Evolutionary conservation across 257 asterid genomes (phyloP).

Genomic region (Ballota nigra): DNA sequence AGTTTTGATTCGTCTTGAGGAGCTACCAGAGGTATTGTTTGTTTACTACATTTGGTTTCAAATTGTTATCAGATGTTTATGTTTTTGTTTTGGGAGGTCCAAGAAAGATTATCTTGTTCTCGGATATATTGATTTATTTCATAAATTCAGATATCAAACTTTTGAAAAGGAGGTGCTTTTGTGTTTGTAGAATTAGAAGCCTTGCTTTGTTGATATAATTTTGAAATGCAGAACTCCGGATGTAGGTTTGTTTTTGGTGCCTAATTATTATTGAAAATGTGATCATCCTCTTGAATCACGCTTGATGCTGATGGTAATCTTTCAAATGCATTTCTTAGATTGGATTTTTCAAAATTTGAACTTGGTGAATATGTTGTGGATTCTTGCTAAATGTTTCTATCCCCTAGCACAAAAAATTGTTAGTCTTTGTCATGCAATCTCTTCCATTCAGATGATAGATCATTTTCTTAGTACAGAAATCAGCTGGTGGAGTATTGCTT

Average conservation of each 20-base stretch:
- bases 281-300: background rate
- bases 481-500: slow-evolving; percentile 92
- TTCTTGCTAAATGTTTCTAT: background rate
- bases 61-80: background rate
- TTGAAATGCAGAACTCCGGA: background rate
- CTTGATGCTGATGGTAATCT: background rate
- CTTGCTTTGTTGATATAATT: background rate
- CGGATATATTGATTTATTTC: background rate
- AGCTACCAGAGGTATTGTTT: slow-evolving; percentile 17
- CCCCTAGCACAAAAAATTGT: background rate
- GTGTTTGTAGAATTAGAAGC: slow-evolving; percentile 5
- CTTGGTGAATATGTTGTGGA: background rate
- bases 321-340: background rate
- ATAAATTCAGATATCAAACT: background rate
- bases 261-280: background rate
- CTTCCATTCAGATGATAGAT: slow-evolving; percentile 15
- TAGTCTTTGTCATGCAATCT: background rate
- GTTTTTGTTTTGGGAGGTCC: background rate
- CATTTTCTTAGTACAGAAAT: slow-evolving; percentile 50
- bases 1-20: slow-evolving; percentile 23
- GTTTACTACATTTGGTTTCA: background rate
- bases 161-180: background rate
- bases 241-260: background rate
- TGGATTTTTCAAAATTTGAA: background rate
- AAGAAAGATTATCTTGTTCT: background rate